A percentile compares a stretch with the other conserved stretches of the same genome.
Conservation (phyloP, 352 stramenopile genomes). For the Phytopythium litorale region DNA sequence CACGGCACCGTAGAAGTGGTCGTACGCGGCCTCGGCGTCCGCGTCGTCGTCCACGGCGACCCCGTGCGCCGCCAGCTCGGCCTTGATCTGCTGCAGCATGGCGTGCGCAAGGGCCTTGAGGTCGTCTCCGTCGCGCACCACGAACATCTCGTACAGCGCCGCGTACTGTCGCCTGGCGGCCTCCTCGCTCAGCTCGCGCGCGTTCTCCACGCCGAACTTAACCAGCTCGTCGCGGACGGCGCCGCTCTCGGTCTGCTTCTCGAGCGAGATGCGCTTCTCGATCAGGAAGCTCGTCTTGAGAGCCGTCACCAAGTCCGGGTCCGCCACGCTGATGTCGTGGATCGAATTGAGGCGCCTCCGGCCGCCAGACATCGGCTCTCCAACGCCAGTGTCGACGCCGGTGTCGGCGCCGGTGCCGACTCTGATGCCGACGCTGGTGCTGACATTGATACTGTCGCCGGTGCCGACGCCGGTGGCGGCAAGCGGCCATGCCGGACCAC, state of each 20-base stretch:
- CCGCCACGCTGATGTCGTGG: slow-evolving; percentile 48
- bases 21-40: slow-evolving; percentile 56
- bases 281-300: slow-evolving; percentile 60
- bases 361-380: neutral
- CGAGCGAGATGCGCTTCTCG: slow-evolving; percentile 66
- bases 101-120: slow-evolving; percentile 48
- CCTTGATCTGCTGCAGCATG: slow-evolving; percentile 64
- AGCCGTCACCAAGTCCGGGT: slow-evolving; percentile 49
- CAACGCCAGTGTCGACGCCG: no score
- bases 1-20: slow-evolving; percentile 56
- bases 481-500: neutral
- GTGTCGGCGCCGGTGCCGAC: no score
- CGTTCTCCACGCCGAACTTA: slow-evolving; percentile 52
- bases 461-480: no score
- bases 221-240: slow-evolving; percentile 40
- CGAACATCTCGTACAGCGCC: slow-evolving; percentile 57
- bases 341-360: slow-evolving; percentile 34
- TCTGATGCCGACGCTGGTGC: no score
- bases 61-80: slow-evolving; percentile 52
- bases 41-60: slow-evolving; percentile 52
- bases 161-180: slow-evolving; percentile 36
- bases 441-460: no score
- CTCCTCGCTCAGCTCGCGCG: slow-evolving; percentile 11
- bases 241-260: slow-evolving; percentile 31
- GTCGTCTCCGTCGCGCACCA: slow-evolving; percentile 66